Evolutionary conservation across 2,329 filamentous ascomycete genomes (phyloP), one percentile per base, ranked within the genome.

Genomic region (Trichophyton equinum): DNA sequence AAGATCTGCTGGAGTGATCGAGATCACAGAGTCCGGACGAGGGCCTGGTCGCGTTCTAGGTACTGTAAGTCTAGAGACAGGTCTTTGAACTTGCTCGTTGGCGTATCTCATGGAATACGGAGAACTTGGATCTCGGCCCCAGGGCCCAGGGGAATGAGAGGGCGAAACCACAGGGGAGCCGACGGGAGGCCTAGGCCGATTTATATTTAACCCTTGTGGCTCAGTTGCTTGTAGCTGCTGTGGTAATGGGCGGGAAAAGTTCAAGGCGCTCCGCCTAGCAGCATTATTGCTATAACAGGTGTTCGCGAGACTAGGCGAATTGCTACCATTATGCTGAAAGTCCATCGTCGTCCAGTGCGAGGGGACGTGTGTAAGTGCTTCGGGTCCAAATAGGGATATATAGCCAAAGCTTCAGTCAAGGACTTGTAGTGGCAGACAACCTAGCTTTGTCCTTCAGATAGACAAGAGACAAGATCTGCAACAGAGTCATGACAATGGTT

Each of bases 1-100:
- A 15, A 63, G 25, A 11, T 61, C 59, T 13, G 61, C 38, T 18
- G 62, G 62, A 9, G 62, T 64, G 36, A 64, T 36, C 5, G 61
- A 61, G 5, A 64, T 27, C 7, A 13, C 4, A 38, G 58, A 51
- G 22, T 22, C 9, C 2, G 58, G 58, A 1, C 57, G 57, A 8
- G 49, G 49, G 11, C 38, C 55, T 15, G 55, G 33, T 18, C 55
- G 25, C 11, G 57, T 59, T 30, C 42, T 22, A 30, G 33, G 55
- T 22, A 57, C 18, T 22, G 33, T n/a, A 49, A 59, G 57, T 53
- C 30, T 38, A 8, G 55, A 51, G 33, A 4, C 20, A 22, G 40
- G 7, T 40, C 55, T 40, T 15, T 55, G 22, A 13, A 4, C 8
- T n/a, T 5, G 60, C 18, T 49, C 27, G 18, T 15, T 20, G 27